phyloP scores from a whole-genome alignment of 768 basidiomycete genomes.

The Mycena crocata region DNA sequence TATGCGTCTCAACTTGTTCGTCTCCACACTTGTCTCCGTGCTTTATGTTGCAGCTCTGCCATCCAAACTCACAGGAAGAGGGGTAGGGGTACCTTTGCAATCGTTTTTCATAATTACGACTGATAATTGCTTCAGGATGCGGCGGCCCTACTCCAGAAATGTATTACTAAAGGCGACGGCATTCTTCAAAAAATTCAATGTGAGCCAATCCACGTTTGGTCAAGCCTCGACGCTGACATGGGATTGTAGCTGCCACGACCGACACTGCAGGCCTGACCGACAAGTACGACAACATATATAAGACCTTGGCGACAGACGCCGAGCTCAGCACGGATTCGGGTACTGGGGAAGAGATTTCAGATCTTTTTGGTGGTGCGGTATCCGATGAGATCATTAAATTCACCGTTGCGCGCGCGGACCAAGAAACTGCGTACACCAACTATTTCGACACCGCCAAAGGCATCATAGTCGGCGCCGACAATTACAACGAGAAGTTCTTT shows the following conservation, averaged over 20 bases:
- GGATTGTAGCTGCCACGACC: neutral
- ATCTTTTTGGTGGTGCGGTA: neutral
- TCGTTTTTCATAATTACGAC: neutral
- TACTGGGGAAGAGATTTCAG: neutral
- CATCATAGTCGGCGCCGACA: neutral
- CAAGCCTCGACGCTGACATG: neutral
- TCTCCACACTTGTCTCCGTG: neutral
- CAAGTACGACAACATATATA: constrained; percentile 1
- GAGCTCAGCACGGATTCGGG: neutral
- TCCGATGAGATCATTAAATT: neutral
- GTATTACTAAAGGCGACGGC: neutral
- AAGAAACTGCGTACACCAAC: neutral
- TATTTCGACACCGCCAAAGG: neutral
- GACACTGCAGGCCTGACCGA: neutral
- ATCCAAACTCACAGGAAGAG: too few relatives aligned
- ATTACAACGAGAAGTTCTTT: constrained; percentile 4
- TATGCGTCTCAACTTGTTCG: neutral
- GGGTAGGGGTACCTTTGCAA: neutral
- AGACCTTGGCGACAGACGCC: neutral
- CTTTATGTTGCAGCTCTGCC: constrained; percentile 1
- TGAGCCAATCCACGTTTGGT: neutral
- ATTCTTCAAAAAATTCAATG: neutral
- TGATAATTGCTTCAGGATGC: neutral
- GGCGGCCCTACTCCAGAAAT: neutral
- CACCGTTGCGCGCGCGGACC: neutral